phyloP scores from a whole-genome alignment of 2,329 filamentous ascomycete species.

The Nemania sp. region DNA sequence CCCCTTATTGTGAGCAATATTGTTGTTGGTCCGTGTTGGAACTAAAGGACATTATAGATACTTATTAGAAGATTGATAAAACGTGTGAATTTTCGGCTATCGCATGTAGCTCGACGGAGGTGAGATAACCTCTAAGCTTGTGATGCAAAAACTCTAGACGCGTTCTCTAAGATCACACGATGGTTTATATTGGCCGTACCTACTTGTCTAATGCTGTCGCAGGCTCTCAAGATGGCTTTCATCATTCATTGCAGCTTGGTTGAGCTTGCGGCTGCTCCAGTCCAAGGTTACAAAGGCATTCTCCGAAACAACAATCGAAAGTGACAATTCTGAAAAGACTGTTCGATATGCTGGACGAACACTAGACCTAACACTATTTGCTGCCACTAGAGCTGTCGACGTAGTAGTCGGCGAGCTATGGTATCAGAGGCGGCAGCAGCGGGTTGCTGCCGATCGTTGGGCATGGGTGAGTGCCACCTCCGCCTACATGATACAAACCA shows the following conservation, averaged over 20 bases:
- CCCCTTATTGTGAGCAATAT: not conserved
- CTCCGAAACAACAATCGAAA: slow-evolving; percentile 43
- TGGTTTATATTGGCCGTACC: slow-evolving; percentile 5
- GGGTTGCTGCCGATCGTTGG: slow-evolving; percentile 50
- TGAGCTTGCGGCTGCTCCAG: slow-evolving; percentile 60
- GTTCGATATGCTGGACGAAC: slow-evolving; percentile 66
- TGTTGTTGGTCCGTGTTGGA: not conserved
- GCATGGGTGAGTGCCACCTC: slow-evolving; percentile 44
- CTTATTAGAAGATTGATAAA: slow-evolving; percentile 33
- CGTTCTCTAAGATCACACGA: not conserved
- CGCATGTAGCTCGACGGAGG: slow-evolving; percentile 38
- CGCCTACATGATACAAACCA: not conserved
- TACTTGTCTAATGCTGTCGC: slow-evolving; percentile 26
- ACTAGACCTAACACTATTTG: slow-evolving; percentile 81
- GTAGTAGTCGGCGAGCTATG: slow-evolving; percentile 69
- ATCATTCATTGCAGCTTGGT: slow-evolving; percentile 61
- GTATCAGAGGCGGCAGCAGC: slow-evolving; percentile 52
- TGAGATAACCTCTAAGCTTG: slow-evolving; percentile 29
- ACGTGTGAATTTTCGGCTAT: slow-evolving; percentile 31
- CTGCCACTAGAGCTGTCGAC: slow-evolving; percentile 71
- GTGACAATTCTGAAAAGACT: slow-evolving; percentile 34
- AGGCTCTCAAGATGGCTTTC: slow-evolving; percentile 62
- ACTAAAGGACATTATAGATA: slow-evolving; percentile 27
- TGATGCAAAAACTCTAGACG: not conserved
- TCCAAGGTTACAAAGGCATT: slow-evolving; percentile 53